Conservation (phyloP, 192 early-diverging fungal species). For the Kappamyces sp. region DNA sequence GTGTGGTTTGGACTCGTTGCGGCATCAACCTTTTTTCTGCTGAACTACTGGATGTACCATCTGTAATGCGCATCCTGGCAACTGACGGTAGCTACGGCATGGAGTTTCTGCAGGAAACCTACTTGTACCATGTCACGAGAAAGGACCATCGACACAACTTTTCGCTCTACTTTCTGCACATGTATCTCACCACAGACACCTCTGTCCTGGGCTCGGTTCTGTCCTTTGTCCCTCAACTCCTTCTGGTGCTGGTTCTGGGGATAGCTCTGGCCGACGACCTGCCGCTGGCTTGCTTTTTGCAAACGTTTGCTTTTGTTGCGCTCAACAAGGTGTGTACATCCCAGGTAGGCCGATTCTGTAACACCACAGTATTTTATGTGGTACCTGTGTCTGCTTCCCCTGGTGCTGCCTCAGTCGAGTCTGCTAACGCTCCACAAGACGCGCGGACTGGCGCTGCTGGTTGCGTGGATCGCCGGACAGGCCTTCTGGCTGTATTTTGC, state of each 20-base stretch:
- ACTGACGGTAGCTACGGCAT: slow-evolving; percentile 56
- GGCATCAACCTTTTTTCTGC: slow-evolving; percentile 29
- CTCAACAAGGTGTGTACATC: slow-evolving; percentile 97
- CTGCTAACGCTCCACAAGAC: slow-evolving; percentile 35
- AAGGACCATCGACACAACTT: slow-evolving; percentile 99
- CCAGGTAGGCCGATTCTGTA: slow-evolving; percentile 50
- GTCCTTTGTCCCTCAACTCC: slow-evolving; percentile 77
- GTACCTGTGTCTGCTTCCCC: slow-evolving; percentile 89
- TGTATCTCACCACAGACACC: slow-evolving; percentile 62
- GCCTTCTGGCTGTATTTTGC: slow-evolving; percentile 80
- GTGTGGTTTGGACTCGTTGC: slow-evolving; percentile 38
- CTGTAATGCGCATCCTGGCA: slow-evolving; percentile 15
- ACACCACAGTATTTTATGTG: slow-evolving; percentile 92
- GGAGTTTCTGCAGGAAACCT: slow-evolving; percentile 86
- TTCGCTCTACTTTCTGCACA: slow-evolving; percentile 91
- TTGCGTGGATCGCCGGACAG: slow-evolving; percentile 66
- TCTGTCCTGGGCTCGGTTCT: slow-evolving; percentile 38
- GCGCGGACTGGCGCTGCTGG: slow-evolving; percentile 49
- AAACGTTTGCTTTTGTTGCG: slow-evolving; percentile 94
- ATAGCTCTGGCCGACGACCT: slow-evolving; percentile 67
- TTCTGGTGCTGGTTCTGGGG: slow-evolving; percentile 48
- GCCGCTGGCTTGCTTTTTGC: slow-evolving; percentile 81
- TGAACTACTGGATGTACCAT: slow-evolving; percentile 29
- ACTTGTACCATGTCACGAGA: slow-evolving; percentile 88
- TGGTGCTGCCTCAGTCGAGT: slow-evolving; percentile 66